A percentile compares a stretch with the other conserved stretches of the same genome.
phyloP scores from a whole-genome alignment of 495 filamentous ascomycete species.

The Penicillium bovifimosum region DNA sequence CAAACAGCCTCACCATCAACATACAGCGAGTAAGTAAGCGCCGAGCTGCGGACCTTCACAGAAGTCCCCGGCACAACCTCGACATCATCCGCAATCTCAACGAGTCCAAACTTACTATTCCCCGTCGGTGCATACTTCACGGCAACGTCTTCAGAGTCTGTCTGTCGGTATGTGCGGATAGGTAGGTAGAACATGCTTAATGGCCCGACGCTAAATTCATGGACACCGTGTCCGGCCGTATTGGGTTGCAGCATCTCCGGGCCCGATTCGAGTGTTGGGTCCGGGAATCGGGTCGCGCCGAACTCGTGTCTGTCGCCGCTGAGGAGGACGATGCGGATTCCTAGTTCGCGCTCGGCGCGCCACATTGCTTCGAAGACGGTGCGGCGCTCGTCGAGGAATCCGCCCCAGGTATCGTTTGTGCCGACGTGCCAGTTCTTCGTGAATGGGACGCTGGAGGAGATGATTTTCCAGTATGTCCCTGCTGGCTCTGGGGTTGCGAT shows the following conservation, averaged over 20 bases:
- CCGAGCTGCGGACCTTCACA: slow-evolving; percentile 33
- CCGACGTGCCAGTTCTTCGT: slow-evolving; percentile 94
- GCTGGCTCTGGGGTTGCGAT: slow-evolving; percentile 60
- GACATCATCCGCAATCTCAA: slow-evolving; percentile 71
- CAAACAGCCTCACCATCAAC: slow-evolving; percentile 75
- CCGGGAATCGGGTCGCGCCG: slow-evolving; percentile 82
- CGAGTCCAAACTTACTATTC: slow-evolving; percentile 83
- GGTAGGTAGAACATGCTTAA: slow-evolving; percentile 91
- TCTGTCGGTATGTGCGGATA: slow-evolving; percentile 72
- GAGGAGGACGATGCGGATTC: slow-evolving; percentile 74
- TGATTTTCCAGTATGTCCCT: slow-evolving; percentile 88
- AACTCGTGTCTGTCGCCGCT: slow-evolving; percentile 94
- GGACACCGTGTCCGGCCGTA: slow-evolving; percentile 50
- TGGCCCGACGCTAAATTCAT: slow-evolving; percentile 86
- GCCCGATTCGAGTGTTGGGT: slow-evolving; percentile 43
- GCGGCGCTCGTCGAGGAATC: slow-evolving; percentile 73
- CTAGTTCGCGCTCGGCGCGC: slow-evolving; percentile 61
- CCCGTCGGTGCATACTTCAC: slow-evolving; percentile 85
- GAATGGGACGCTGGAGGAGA: slow-evolving; percentile 84
- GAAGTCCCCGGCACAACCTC: slow-evolving; percentile 35
- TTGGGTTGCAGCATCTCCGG: slow-evolving; percentile 21
- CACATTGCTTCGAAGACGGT: slow-evolving; percentile 86
- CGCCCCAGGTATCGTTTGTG: slow-evolving; percentile 84
- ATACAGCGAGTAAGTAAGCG: slow-evolving; percentile 75
- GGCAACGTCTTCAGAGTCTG: slow-evolving; percentile 68